phyloP scores from a whole-genome alignment of 2,329 filamentous ascomycete genomes.

The Stachybotrys chartarum region DNA sequence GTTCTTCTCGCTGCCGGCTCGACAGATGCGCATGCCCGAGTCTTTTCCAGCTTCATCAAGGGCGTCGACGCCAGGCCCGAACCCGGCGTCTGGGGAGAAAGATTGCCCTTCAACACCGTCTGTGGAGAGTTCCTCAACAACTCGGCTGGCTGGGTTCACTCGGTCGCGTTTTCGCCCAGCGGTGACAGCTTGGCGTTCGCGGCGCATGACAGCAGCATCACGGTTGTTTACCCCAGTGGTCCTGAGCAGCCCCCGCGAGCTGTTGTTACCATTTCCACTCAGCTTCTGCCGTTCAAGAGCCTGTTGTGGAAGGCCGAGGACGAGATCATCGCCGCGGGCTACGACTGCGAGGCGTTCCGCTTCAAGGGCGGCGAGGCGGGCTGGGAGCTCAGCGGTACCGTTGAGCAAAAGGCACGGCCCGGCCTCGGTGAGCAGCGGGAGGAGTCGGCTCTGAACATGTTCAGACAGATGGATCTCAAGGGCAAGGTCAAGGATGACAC shows the following conservation, averaged over 20 bases:
- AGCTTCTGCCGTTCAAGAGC: constrained; percentile 86
- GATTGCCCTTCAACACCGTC: constrained; percentile 95
- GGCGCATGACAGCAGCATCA: constrained; percentile 93
- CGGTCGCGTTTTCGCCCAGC: constrained; percentile 84
- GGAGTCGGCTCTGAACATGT: constrained; percentile 96
- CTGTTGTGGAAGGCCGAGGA: constrained; percentile 86
- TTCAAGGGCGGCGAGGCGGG: constrained; percentile 72
- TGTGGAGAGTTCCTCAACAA: constrained; percentile 96
- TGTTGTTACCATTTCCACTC: constrained; percentile 84
- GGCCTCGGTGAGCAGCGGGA: constrained; percentile 61
- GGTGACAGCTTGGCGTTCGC: constrained; percentile 92
- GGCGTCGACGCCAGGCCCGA: constrained; percentile 82
- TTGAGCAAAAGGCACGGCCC: constrained; percentile 63
- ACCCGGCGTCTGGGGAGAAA: constrained; percentile 86
- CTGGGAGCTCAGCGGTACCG: constrained; percentile 76
- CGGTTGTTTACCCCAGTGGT: constrained; percentile 86
- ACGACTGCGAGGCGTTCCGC: constrained; percentile 84
- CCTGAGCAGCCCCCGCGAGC: constrained; percentile 86
- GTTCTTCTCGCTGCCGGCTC: constrained; percentile 90
- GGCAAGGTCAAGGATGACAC: constrained; percentile 89
- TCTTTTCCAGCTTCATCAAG: constrained; percentile 95
- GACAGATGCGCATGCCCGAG: constrained; percentile 93
- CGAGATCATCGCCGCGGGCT: constrained; percentile 92
- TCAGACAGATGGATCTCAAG: constrained; percentile 97
- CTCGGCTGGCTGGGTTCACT: constrained; percentile 94